Base-by-base conservation (phyloP, 208 protist species). In the Wallacemonas sp. region DNA sequence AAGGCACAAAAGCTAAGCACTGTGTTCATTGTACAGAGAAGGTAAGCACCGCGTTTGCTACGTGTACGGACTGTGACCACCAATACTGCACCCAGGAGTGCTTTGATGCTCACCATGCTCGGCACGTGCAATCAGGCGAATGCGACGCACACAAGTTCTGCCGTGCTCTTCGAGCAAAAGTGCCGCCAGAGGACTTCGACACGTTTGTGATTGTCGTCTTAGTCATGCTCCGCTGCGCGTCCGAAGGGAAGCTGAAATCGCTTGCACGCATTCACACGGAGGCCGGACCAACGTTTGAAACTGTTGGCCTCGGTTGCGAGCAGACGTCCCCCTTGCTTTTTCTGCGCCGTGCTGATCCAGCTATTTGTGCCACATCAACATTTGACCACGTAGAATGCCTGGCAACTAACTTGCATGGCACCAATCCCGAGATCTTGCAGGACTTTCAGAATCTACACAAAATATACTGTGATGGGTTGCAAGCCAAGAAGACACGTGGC, bases 351-450 rank as follows among this genome's bases (percentile, higher is more conserved):
- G 30, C 22, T 0, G 8, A 17, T 21, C 21, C 53, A 1, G 22
- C 26, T 33, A 56, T 36, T 11, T 54, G 68, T 31, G 39, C 45
- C 24, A 24, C 24, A 9, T 31, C 70, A 1, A 46, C 64, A 6
- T 74, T 71, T 28, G 68, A 76, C 24, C 67, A 79, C 24, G 58
- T 85, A 5, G 64, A 72, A 44, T 85, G 75, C 34, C 45, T 76
- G 14, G 71, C 28, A 2, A 77, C 75, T 26, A 79, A 81, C 41
- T 3, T 70, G 44, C 21, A 49, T 1, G 49, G 62, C 3, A 69
- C 45, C 1, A 62, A 72, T 46, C 49, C 63, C 2, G 68, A 85
- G 47, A 69, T 74, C 39, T 21, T 72, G 19, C 9, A 51, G 2
- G 62, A 79, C 38, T 79, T 81, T 51, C 62, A 34, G 11, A 27